Evolutionary conservation across 352 stramenopile species (phyloP).

Genomic region (Plasmopara muralis): DNA sequence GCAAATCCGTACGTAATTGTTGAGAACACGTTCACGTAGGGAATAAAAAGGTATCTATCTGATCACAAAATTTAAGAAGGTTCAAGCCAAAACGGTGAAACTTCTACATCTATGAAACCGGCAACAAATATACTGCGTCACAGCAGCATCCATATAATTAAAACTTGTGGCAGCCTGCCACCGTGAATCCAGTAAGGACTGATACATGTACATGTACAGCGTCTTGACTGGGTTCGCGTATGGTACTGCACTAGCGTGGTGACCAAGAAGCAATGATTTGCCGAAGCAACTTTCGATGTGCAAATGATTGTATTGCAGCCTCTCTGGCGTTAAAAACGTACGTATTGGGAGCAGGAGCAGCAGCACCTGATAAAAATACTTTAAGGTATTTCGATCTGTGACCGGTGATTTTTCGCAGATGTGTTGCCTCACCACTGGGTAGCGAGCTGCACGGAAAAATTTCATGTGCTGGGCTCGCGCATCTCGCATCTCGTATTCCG

Average conservation of each 20-base stretch:
- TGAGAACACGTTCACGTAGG: not conserved
- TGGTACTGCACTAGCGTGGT: not conserved
- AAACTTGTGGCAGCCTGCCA: not conserved
- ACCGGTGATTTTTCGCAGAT: not conserved
- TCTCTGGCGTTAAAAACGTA: not conserved
- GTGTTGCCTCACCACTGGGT: not conserved
- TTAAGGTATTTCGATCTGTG: not conserved
- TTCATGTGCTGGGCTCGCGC: not conserved
- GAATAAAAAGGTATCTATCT: not conserved
- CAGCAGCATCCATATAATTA: not conserved
- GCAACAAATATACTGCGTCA: not conserved
- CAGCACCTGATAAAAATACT: not conserved
- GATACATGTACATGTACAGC: not conserved
- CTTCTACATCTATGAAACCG: not conserved
- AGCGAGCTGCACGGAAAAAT: too few species aligned
- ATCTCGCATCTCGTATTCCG: not conserved
- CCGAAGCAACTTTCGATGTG: too few species aligned
- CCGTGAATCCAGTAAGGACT: not conserved
- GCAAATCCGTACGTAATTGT: not conserved
- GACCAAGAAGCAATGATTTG: not conserved
- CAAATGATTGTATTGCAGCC: not conserved
- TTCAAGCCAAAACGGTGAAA: not conserved
- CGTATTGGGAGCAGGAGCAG: not conserved
- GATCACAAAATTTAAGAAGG: not conserved
- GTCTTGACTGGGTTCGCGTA: not conserved